A percentile compares a stretch with the other conserved stretches of the same genome.
These are phyloP conservation scores for Plasmodium billcollinsi DNA, from an alignment of 169 alveolate genomes.

Conservation along the genomic window DNA sequence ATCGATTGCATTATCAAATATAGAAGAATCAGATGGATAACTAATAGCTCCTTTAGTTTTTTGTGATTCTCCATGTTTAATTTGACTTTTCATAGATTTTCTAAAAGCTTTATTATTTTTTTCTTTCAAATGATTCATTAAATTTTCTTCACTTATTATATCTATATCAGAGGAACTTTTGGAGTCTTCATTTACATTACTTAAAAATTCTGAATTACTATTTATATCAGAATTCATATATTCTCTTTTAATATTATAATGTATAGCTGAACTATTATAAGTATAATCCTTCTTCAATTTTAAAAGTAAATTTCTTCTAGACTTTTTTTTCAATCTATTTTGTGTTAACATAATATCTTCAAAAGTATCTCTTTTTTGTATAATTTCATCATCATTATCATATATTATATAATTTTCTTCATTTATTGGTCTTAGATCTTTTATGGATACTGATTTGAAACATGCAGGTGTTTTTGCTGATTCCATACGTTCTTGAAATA, in stretches of 20 bases:
- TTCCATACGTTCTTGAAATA: conserved; percentile 63
- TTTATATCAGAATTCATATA: conserved; percentile 69
- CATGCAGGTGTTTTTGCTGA: conserved; percentile 58
- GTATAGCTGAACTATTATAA: conserved; percentile 58
- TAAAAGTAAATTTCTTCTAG: conserved; percentile 68
- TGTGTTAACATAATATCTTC: conserved; percentile 77
- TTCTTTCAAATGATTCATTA: background rate
- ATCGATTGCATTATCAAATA: conserved; percentile 74
- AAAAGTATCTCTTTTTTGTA: conserved; percentile 73
- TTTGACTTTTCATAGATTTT: conserved; percentile 15
- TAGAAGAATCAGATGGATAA: conserved; percentile 71
- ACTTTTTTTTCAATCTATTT: conserved; percentile 74
- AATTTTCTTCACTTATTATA: background rate
- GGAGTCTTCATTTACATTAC: conserved; percentile 44
- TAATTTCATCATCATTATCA: conserved; percentile 76
- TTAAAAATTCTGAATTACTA: conserved; percentile 69
- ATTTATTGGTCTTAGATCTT: conserved; percentile 72
- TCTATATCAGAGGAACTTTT: conserved; percentile 43
- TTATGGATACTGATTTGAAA: conserved; percentile 65
- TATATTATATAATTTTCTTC: conserved; percentile 74
- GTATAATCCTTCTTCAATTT: conserved; percentile 70
- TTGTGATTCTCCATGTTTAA: conserved; percentile 33
- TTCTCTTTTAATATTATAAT: conserved; percentile 72
- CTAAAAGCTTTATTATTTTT: conserved; percentile 32
- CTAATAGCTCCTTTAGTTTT: conserved; percentile 76